Conservation (phyloP, 768 basidiomycete genomes). For the Xerocomus spinulosus region DNA sequence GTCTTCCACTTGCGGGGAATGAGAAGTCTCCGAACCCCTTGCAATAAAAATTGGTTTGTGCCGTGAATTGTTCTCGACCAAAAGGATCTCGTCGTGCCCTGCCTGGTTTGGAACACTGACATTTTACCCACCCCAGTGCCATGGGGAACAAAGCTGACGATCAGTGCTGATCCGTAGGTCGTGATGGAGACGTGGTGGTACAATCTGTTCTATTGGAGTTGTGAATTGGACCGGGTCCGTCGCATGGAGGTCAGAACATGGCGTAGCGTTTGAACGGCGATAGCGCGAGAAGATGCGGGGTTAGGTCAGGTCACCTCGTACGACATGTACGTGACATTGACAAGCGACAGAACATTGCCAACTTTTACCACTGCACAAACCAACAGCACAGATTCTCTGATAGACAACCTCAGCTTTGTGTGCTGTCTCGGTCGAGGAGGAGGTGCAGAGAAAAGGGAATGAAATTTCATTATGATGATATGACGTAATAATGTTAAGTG, state of each 20-base stretch:
- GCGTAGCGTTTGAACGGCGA: too few species aligned
- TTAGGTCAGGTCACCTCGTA: constrained; percentile 2
- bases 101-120: too few species aligned
- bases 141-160: background rate
- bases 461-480: background rate
- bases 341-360: background rate
- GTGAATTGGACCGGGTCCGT: background rate
- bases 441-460: too few species aligned
- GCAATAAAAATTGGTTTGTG: too few species aligned
- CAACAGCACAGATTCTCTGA: too few species aligned
- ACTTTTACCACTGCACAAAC: too few species aligned
- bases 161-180: background rate
- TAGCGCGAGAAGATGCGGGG: constrained; percentile 5
- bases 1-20: background rate
- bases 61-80: too few species aligned
- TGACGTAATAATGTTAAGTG: constrained; percentile 17
- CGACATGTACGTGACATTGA: constrained; percentile 6
- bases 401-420: too few species aligned
- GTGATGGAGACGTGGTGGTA: background rate
- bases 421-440: too few species aligned
- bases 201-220: background rate
- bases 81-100: too few species aligned
- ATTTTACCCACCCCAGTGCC: background rate
- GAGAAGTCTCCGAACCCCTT: background rate
- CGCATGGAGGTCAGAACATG: background rate